phyloP scores from a whole-genome alignment of 1,139 yeast species.

The Scheffersomyces cryptocercus region DNA sequence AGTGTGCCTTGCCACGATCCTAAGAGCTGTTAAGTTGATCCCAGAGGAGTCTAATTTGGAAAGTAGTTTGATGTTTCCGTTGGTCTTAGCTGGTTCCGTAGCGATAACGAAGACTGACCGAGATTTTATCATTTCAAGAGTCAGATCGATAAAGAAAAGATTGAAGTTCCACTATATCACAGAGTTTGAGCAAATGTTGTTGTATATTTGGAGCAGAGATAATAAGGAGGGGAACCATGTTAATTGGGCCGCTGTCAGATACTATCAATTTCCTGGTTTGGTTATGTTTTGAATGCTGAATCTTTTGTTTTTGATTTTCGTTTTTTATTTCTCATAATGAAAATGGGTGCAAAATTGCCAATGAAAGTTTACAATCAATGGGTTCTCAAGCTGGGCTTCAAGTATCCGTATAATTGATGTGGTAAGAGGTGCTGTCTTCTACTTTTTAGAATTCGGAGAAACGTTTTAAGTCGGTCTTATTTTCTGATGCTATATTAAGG shows the following conservation, averaged over 20 bases:
- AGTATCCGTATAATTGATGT: too few relatives aligned
- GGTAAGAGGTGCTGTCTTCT: too few relatives aligned
- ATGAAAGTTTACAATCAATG: too few relatives aligned
- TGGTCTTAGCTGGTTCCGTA: constrained; percentile 24
- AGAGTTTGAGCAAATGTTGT: constrained; percentile 17
- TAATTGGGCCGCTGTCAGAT: constrained; percentile 22
- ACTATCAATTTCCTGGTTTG: constrained; percentile 19
- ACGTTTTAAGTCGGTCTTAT: too few relatives aligned
- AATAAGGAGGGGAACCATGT: constrained; percentile 15
- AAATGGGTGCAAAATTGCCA: too few relatives aligned
- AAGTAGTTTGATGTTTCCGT: constrained; percentile 22
- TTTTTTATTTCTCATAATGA: too few relatives aligned
- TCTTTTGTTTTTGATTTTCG: neutral
- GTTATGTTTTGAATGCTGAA: constrained; percentile 18
- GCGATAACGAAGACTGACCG: constrained; percentile 15
- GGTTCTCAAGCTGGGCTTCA: too few relatives aligned
- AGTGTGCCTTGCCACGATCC: constrained; percentile 17
- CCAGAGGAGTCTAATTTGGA: constrained; percentile 13
- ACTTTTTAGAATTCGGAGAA: too few relatives aligned
- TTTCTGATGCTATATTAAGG: too few relatives aligned
- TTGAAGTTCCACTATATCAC: constrained; percentile 18
- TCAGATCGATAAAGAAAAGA: constrained; percentile 13
- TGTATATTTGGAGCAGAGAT: constrained; percentile 18
- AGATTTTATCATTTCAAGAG: constrained; percentile 14
- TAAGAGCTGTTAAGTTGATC: constrained; percentile 16